Base-by-base conservation (phyloP, 2,329 filamentous ascomycete species). In the Aspergillus uvarum region DNA sequence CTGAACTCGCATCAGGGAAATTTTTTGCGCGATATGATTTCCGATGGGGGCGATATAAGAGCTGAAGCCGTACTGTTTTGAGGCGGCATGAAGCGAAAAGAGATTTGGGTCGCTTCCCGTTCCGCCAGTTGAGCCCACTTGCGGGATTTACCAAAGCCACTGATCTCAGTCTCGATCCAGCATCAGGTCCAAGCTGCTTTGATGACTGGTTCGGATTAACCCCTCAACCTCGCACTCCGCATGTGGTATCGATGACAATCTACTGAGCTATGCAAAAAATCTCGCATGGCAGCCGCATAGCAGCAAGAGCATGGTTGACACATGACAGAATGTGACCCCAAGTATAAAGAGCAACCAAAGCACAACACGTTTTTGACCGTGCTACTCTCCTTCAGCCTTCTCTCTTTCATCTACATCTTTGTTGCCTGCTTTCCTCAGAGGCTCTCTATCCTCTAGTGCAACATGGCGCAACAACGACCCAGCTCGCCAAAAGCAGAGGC, bases 71-170 rank as follows among this genome's bases (percentile, higher is more conserved):
- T 44, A 44, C 10, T 44, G 38, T 19, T 16, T 42, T 16, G 38
- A n/a, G 38, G 16, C 14, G 14, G n/a, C 6, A 19, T n/a, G 22
- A 26, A 16, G 7, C 24, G 22, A 29, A 42, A 14, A 8, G 16
- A 44, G 51, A 12, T 31, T 31, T 35, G 44, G 31, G 21, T n/a
- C 26, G 19, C 10, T 19, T 52, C 14, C 32, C 16, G 21, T 19
- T 24, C 53, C 24, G 22, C 42, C 24, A 31, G n/a, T 19, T 24
- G n/a, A 11, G 26, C 51, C 38, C 35, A 29, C 44, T 12, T 55
- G 53, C 47, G 53, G 53, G 44, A 55, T 55, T 55, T 55, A 55
- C 42, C 53, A 44, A 55, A 55, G 26, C 53, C 53, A 55, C 53
- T 55, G 53, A 55, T 55, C 53, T 55, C 53, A 48, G 47, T 31